Conservation (phyloP, 305 asterid genomes). For the Fraxinus sp. region DNA sequence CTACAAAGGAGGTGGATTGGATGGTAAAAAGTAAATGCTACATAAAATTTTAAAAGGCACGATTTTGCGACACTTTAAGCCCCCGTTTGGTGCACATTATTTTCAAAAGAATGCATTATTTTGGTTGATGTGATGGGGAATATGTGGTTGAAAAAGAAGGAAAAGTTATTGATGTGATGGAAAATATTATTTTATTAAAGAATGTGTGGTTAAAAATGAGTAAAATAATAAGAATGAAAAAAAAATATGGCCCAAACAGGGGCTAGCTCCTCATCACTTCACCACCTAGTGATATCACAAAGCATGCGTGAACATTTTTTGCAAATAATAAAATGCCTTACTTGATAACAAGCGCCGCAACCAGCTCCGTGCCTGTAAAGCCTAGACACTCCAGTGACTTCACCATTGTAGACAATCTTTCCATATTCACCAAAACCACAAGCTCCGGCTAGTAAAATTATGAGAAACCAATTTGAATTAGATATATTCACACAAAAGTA, state of each 20-base stretch:
- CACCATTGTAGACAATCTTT: slow-evolving; percentile 55
- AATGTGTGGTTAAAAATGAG: too few species aligned
- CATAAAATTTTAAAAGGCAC: background rate
- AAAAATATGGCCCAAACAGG: too few species aligned
- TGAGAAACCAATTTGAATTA: background rate
- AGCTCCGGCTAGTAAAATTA: slow-evolving; percentile 56
- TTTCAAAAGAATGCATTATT: too few species aligned
- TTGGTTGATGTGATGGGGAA: too few species aligned
- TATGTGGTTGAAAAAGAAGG: too few species aligned
- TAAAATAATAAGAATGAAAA: too few species aligned
- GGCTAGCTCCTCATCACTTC: background rate
- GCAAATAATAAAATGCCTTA: slow-evolving; percentile 4
- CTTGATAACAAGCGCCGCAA: slow-evolving; percentile 92
- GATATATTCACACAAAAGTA: background rate
- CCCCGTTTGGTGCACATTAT: too few species aligned
- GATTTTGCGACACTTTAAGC: background rate
- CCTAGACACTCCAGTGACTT: slow-evolving; percentile 63
- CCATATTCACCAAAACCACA: slow-evolving; percentile 91
- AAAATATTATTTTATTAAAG: too few species aligned
- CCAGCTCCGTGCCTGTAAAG: slow-evolving; percentile 70
- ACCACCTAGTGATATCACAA: background rate
- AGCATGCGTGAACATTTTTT: background rate
- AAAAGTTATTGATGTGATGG: too few species aligned
- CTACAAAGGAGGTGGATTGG: background rate
- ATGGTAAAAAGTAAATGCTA: background rate